Evolutionary conservation across 192 early-diverging fungal genomes (phyloP), one percentile per base, ranked within the genome.

Genomic region (Mortierella antarctica): DNA sequence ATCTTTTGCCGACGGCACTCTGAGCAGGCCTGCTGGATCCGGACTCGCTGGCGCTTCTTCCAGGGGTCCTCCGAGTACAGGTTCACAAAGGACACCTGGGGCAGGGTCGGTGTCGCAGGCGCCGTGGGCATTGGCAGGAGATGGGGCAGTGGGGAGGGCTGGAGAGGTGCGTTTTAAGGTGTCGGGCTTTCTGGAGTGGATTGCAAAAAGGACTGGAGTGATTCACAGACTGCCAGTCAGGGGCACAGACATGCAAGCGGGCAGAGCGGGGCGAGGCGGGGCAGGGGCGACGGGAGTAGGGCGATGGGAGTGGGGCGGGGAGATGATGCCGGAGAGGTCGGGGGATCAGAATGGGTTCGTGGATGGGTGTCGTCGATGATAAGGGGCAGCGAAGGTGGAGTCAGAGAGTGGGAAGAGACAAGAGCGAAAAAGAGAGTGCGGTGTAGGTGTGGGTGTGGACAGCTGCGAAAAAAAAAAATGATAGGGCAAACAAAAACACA

Each of bases 1-100:
- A 82, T 82, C 64, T 85, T 85, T 71, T 77, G 71, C 13, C 84
- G 61, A 11, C 84, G 74, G 61, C 84, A 85, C 41, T 77, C 76
- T 23, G 80, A 81, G 46, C 84, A 85, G 7, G 84, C 84, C 6
- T 81, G 80, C 42, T 81, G 80, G 46, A 85, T 85, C 50, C 81
- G 76, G 31, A 85, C 84, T 21, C 84, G 67, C 63, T 85, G 77
- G 15, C 77, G 77, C 57, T 80, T 80, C 55, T 68, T 80, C 77
- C 77, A 80, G 18, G 77, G 77, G 70, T 80, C 77, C 65, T 80
- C 77, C 39, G 77, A 80, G 63, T 80, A 80, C 47, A 80, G 65
- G 60, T 80, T 80, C 59, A 80, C 77, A 18, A 80, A 80, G 46
- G 77, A 80, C n/a, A 80, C 77, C 65, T 80, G 77, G 60, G 74